phyloP scores from a whole-genome alignment of 208 protist species.

The Leishmania tarentolae region DNA sequence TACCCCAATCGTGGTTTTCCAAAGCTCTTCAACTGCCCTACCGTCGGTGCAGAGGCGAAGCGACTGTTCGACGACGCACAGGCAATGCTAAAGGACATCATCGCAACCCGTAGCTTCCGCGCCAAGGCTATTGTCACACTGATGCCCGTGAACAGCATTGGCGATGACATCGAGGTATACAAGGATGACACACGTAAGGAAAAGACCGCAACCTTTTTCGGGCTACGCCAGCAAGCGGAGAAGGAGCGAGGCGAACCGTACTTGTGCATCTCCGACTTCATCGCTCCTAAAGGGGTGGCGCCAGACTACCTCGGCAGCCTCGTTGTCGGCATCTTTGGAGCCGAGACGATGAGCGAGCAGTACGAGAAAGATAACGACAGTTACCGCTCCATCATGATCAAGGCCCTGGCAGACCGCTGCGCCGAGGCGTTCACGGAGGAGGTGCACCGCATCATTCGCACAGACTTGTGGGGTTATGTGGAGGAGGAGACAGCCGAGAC shows the following conservation, averaged over 20 bases:
- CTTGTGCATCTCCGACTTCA: conserved; percentile 93
- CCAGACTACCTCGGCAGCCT: conserved; percentile 94
- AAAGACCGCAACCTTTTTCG: conserved; percentile 65
- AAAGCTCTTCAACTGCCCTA: conserved; percentile 96
- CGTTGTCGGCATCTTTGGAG: conserved; percentile 90
- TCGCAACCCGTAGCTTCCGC: conserved; percentile 81
- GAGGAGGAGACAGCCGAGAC: conserved; percentile 72
- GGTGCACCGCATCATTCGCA: conserved; percentile 90
- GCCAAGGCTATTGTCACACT: conserved; percentile 84
- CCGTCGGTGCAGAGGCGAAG: conserved; percentile 93
- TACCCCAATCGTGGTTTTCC: conserved; percentile 97
- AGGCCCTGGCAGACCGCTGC: conserved; percentile 94
- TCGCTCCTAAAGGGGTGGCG: conserved; percentile 87
- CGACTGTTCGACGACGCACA: conserved; percentile 93
- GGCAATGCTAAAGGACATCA: conserved; percentile 83
- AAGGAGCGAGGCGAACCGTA: conserved; percentile 92
- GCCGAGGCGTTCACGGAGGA: conserved; percentile 89
- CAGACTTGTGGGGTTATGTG: conserved; percentile 93
- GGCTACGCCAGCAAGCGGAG: conserved; percentile 94
- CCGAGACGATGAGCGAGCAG: conserved; percentile 75
- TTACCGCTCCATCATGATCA: conserved; percentile 94
- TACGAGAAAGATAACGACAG: conserved; percentile 92
- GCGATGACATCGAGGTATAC: conserved; percentile 95
- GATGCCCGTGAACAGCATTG: conserved; percentile 89
- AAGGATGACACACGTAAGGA: conserved; percentile 53